phyloP scores from a whole-genome alignment of 306 rosid species.

The Vigna trinervia region DNA sequence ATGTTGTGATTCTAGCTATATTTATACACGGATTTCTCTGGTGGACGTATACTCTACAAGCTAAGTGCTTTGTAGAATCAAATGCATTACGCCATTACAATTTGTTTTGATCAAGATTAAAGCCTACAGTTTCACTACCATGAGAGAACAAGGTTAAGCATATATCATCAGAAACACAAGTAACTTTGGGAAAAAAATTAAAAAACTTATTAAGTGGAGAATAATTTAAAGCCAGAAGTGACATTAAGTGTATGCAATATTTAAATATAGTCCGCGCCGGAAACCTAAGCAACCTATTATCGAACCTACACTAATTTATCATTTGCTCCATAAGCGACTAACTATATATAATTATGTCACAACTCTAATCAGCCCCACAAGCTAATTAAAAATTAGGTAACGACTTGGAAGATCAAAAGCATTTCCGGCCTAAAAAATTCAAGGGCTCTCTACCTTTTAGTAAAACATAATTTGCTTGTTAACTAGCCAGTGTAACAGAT shows the following conservation, averaged over 20 bases:
- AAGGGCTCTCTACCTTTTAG: not conserved
- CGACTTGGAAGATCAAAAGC: conserved; percentile 25
- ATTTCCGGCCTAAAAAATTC: not conserved
- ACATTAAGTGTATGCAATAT: conserved; percentile 47
- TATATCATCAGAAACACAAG: conserved; percentile 33
- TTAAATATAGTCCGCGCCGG: conserved; percentile 49
- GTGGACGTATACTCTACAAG: conserved; percentile 40
- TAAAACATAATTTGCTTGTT: not conserved
- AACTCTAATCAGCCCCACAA: conserved; percentile 42
- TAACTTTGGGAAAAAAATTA: conserved; percentile 27
- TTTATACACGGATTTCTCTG: not conserved
- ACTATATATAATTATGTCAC: conserved; percentile 15
- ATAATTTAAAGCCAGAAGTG: conserved; percentile 47
- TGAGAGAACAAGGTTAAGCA: not conserved
- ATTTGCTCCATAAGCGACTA: conserved; percentile 30
- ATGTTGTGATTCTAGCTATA: not conserved
- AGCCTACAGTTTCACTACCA: conserved; percentile 39
- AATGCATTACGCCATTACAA: conserved; percentile 39
- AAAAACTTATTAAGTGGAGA: conserved; percentile 43
- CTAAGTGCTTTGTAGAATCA: conserved; percentile 43
- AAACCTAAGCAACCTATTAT: conserved; percentile 47
- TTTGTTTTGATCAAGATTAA: conserved; percentile 37
- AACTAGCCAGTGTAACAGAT: conserved; percentile 9
- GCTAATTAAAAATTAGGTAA: conserved; percentile 10
- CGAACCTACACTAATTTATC: conserved; percentile 37